Base-by-base conservation (phyloP, 2,329 filamentous ascomycete species). In the Madurella fahalii region DNA sequence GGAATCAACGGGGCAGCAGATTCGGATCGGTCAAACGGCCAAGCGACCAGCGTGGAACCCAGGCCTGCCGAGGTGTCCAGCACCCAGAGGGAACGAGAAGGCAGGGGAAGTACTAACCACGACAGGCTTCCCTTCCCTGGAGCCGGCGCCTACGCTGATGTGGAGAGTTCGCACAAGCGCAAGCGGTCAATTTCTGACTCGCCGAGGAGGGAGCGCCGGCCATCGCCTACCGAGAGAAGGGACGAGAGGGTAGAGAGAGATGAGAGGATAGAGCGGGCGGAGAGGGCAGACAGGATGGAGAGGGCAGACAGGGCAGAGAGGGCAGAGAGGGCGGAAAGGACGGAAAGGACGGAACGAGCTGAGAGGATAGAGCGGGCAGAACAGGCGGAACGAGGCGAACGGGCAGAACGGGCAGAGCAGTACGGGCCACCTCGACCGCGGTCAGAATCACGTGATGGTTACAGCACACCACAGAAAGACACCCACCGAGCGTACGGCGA, bases 151-250 rank as follows among this genome's bases (percentile, higher is more conserved):
- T 75, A 77, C 62, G 61, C 74, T 5, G 74, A 78, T 32, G 64
- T 67, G n/a, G 79, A 84, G 37, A 67, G 64, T 15, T 71, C 78
- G 16, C 78, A 83, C 63, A 87, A 86, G 70, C 82, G 84, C 64
- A 93, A 90, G 70, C 81, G 88, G 57, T 90, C 88, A 7, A 73
- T 77, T 44, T 89, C 86, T 5, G 69, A 75, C 39, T 85, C 85
- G 53, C 68, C 67, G 7, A 67, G 71, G 51, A 71, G 72, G 60
- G 74, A 77, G 20, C 60, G 54, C 37, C 53, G 47, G 15, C 59
- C 57, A 41, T 64, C 62, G 18, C 61, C 63, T 32, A 17, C 53
- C n/a, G 51, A 49, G 25, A 55, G 56, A 17, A 34, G 45, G n/a
- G 53, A 48, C n/a, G 51, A 49, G 25, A 55, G 56, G n/a, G 31